Evolutionary conservation across 305 asterid genomes (phyloP), one percentile per base, ranked within the genome.

Genomic region (Plantago coronopus): DNA sequence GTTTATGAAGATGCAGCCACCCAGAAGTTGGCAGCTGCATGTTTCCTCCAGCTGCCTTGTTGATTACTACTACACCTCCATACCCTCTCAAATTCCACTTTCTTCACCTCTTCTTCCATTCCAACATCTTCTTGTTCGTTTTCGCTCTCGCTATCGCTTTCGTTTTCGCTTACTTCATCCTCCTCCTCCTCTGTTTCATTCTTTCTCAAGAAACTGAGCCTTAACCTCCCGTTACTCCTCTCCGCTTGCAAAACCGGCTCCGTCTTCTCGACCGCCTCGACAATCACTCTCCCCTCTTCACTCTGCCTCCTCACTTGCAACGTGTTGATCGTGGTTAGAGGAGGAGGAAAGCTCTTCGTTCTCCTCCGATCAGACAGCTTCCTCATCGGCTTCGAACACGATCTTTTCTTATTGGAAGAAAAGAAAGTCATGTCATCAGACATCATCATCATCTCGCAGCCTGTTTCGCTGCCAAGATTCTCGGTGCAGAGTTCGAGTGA

Each of bases 401-500:
- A 16, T 7, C 2, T 7, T 9, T 46, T 9, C 22, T 43, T 4
- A 7, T 25, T 19, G 14, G 67, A 61, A 63, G 67, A 69, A 61
- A 72, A 67, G 72, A 57, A 62, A 49, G 17, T 57, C 78, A 54
- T 43, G 54, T 71, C 82, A 25, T 54, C 42, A 8, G 18, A 4
- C 46, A 74, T 70, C 53, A 69, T 13, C 29, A 42, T 74, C 31
- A 42, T 74, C 43, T 85, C 89, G 23, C 64, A 58, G 17, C 96
- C 95, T 18, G 83, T 73, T 43, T 88, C 96, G 53, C 88, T 81
- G 0, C 96, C 95, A 1, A 88, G 43, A 59, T 75, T 81, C 48
- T 85, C 96, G 11, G 96, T 88, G 77, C 96, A 88, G 27, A 88
- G 22, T 48, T 82, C 72, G 16, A 88, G 78, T 53, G 95, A 81